Evolutionary conservation across 805 yeast species (phyloP).

Genomic region (Yamadazyma phyllophila): DNA sequence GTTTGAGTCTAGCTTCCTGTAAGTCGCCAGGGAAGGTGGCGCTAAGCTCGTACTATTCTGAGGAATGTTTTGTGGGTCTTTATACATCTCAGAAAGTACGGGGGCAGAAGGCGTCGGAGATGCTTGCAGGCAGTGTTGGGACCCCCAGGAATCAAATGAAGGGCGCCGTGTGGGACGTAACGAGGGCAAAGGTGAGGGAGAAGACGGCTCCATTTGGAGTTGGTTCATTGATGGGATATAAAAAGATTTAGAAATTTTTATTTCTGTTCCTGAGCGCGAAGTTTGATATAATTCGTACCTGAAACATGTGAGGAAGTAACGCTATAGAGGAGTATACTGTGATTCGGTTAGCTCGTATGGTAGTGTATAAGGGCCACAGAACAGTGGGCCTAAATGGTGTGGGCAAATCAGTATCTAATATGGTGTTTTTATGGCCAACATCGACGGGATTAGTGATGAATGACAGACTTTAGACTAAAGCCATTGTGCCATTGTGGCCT

Average conservation of each 20-base stretch:
- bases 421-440: not conserved
- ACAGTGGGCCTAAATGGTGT: no score
- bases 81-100: not conserved
- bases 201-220: slow-evolving; percentile 6
- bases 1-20: not conserved
- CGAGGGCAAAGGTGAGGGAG: slow-evolving; percentile 2
- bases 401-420: not conserved
- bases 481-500: not conserved
- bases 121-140: not conserved
- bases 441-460: not conserved
- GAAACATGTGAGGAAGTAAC: slow-evolving; percentile 4
- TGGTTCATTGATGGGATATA: slow-evolving; percentile 4
- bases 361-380: no score
- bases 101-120: not conserved
- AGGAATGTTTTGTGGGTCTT: not conserved
- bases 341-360: no score
- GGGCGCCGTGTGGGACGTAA: not conserved
- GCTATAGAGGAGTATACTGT: not conserved
- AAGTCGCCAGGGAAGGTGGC: not conserved
- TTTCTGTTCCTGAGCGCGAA: slow-evolving; percentile 8
- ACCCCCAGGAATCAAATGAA: not conserved
- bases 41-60: not conserved
- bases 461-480: not conserved
- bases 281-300: slow-evolving; percentile 8
- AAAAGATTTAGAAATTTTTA: slow-evolving; percentile 2